phyloP scores from a whole-genome alignment of 371 early-diverging fungal genomes.

The Conidiobolus incongruus region DNA sequence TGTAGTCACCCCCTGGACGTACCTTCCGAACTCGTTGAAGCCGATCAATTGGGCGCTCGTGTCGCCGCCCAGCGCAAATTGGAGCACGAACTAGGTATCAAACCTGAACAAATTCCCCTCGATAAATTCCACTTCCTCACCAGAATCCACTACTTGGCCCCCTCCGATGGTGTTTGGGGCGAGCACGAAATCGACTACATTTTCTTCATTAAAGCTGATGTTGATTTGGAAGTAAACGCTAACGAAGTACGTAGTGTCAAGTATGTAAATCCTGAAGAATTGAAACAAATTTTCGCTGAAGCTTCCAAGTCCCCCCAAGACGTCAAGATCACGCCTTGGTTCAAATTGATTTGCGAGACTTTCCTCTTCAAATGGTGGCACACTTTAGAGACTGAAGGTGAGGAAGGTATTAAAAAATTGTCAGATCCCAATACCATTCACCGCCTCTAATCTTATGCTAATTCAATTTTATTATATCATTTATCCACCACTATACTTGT shows the following conservation, averaged over 20 bases:
- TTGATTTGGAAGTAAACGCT: slow-evolving; percentile 33
- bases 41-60: slow-evolving; percentile 51
- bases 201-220: slow-evolving; percentile 48
- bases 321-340: slow-evolving; percentile 85
- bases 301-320: slow-evolving; percentile 17
- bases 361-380: slow-evolving; percentile 93
- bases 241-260: slow-evolving; percentile 60
- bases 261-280: slow-evolving; percentile 56
- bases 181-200: slow-evolving; percentile 93
- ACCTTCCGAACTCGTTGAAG: slow-evolving; percentile 56
- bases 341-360: slow-evolving; percentile 67
- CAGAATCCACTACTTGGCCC: slow-evolving; percentile 83
- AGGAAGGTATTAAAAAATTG: no score
- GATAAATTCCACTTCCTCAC: slow-evolving; percentile 74
- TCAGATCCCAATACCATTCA: no score
- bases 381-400: no score
- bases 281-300: slow-evolving; percentile 36
- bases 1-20: slow-evolving; percentile 87
- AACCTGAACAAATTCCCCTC: slow-evolving; percentile 45
- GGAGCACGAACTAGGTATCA: slow-evolving; percentile 87
- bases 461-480: no score
- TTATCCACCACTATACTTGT: no score
- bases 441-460: no score
- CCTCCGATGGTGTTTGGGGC: slow-evolving; percentile 88
- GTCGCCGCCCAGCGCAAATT: slow-evolving; percentile 77